Base-by-base conservation (phyloP, 768 basidiomycete species). In the Rhodosporidiobolus sp. region DNA sequence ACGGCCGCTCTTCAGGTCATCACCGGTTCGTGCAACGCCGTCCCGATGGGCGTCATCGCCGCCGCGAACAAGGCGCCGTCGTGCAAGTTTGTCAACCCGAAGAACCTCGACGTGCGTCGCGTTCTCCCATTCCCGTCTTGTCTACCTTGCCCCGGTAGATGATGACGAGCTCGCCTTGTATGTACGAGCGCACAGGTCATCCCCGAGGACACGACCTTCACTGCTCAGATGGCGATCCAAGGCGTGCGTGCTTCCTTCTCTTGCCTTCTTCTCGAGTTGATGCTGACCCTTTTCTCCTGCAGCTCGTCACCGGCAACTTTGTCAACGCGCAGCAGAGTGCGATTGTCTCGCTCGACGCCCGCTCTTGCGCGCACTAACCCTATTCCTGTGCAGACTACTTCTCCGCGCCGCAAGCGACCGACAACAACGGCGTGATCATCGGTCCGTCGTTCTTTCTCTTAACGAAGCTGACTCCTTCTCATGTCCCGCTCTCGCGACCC, bases 11-110 rank as follows among this genome's bases (percentile, higher is more conserved):
- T 70, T 38, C 78, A 78, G 52, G 82, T 85, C 73, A 77, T 79
- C n/a, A 81, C 81, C 46, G 86, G 85, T 46, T 87, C 86, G 57
- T 86, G 87, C 81, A 88, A 88, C 80, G 84, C 86, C 32, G 83
- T 84, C 12, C 85, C 85, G 11, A 87, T 87, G 80, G 86, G 86
- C 73, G 78, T 83, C 62, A 86, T 89, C 75, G 84, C 84, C 7
- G 82, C 84, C 28, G 79, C 80, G 22, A 77, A 81, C 65, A 84
- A 83, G 67, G 83, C 84, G 81, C 86, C 87, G 11, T 83, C 57
- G 32, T 80, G 81, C 70, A 87, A 86, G 76, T 85, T 86, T 79
- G 76, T 79, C 32, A 78, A 73, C 67, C 87, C 88, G 8, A 61
- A 58, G 77, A 84, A 84, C 60, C 81, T 80, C 61, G 84, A 79